Evolutionary conservation across 345 rosid genomes (phyloP), one percentile per base, ranked within the genome.

Genomic region (Pugionium dolabratum): DNA sequence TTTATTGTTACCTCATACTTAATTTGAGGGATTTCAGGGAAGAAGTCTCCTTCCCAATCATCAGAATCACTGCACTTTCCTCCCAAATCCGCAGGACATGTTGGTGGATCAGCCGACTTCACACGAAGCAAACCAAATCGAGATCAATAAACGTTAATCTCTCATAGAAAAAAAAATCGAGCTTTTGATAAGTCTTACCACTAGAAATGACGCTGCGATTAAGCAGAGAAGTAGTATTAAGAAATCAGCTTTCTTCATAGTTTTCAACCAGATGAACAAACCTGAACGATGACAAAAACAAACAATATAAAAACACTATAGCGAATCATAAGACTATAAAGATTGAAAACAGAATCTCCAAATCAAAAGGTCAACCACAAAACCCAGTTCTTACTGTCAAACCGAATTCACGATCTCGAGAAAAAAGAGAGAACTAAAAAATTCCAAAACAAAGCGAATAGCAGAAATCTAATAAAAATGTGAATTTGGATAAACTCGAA

Each of bases 11-110:
- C 97, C 99, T 94, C 97, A 34, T 83, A 90, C 78, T 85, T 84
- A 75, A 94, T 81, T 18, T 82, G 77, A 36, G 92, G 84, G 70
- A 94, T 84, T 7, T 57, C 91, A 28, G 91, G 97, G 78, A 94
- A 90, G 77, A 88, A 90, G 31, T 94, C 99, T 48, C 95, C 97
- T 73, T 86, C 54, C 97, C 99, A 94, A n/a, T 79, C 88, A 54
- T 68, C 89, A 7, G 83, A 74, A 48, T 80, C 90, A 63, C 67
- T 70, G 32, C 94, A 90, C 58, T 80, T 62, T 4, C 73, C 66
- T 37, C 74, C 88, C 60, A 78, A 79, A 81, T 83, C 79, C 67
- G 97, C 89, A 62, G 92, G 93, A 68, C 97, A 90, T 8, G 91
- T 88, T 50, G 52, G 89, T 49, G 86, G 75, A 55, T 67, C 75